phyloP scores from a whole-genome alignment of 495 filamentous ascomycete genomes.

The Penicillium argentinense region DNA sequence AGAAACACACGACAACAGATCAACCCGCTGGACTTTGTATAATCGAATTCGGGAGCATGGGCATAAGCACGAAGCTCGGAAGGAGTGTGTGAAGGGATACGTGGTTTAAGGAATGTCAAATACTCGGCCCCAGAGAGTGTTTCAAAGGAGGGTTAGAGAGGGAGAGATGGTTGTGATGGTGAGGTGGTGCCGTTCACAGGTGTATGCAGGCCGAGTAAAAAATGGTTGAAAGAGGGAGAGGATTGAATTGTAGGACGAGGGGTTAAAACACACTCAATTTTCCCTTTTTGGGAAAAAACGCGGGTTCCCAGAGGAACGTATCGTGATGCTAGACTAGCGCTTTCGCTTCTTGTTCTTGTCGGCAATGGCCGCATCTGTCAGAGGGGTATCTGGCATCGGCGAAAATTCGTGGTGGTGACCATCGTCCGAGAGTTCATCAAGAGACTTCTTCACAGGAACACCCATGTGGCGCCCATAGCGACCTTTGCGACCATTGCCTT shows the following conservation, averaged over 20 bases:
- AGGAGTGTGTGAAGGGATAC: slow-evolving; percentile 24
- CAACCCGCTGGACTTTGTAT: slow-evolving; percentile 32
- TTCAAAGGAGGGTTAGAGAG: slow-evolving; percentile 19
- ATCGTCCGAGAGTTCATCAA: slow-evolving; percentile 31
- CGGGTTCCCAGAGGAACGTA: neutral
- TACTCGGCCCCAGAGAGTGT: slow-evolving; percentile 7
- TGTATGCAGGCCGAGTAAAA: neutral
- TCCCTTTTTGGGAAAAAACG: neutral
- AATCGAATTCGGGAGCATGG: slow-evolving; percentile 19
- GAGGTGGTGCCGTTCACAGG: neutral
- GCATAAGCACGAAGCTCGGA: slow-evolving; percentile 10
- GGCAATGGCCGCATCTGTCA: slow-evolving; percentile 26
- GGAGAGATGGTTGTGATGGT: slow-evolving; percentile 3
- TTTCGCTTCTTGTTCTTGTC: slow-evolving; percentile 76
- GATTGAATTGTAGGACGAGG: neutral
- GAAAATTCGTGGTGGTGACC: slow-evolving; percentile 26
- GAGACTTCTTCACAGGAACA: slow-evolving; percentile 76
- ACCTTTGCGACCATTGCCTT: slow-evolving; percentile 94
- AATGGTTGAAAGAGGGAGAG: neutral
- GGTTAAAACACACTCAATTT: neutral
- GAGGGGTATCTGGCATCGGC: slow-evolving; percentile 32
- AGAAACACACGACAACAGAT: slow-evolving; percentile 20
- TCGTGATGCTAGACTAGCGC: slow-evolving; percentile 43
- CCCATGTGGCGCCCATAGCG: slow-evolving; percentile 95
- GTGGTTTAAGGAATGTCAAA: slow-evolving; percentile 23